phyloP scores from a whole-genome alignment of 2,329 filamentous ascomycete genomes.

The Penicillium sp. region DNA sequence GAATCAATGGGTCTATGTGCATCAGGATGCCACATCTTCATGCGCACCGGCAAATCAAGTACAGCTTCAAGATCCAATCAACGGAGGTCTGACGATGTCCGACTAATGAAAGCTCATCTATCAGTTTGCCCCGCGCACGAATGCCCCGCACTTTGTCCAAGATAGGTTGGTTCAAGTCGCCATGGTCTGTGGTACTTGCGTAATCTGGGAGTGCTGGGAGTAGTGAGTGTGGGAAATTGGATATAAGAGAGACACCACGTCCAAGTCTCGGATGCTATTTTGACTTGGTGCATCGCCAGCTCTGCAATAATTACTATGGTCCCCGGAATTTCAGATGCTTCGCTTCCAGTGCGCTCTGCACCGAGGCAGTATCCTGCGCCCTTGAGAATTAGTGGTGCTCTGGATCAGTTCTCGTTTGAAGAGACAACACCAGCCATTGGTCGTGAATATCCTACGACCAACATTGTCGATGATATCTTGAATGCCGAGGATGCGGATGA shows the following conservation, averaged over 20 bases:
- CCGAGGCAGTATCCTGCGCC: conserved; percentile 13
- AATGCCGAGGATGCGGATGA: conserved; percentile 62
- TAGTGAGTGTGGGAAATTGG: not conserved
- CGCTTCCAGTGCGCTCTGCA: conserved; percentile 9
- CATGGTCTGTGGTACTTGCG: not conserved
- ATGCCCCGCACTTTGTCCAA: not conserved
- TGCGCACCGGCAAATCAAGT: not conserved
- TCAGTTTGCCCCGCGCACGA: not conserved
- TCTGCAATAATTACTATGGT: conserved; percentile 3
- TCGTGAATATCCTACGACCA: conserved; percentile 40
- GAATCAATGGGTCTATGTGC: not conserved
- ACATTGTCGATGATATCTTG: conserved; percentile 52
- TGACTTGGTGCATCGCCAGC: not conserved
- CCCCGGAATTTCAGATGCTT: conserved; percentile 3
- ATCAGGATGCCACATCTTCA: not conserved
- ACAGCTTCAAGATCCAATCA: not conserved
- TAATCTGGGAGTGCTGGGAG: not conserved
- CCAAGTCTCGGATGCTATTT: not conserved
- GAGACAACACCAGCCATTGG: conserved; percentile 46
- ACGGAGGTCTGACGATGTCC: not conserved
- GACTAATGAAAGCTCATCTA: not conserved
- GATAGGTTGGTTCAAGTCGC: not conserved
- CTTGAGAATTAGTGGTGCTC: conserved; percentile 34
- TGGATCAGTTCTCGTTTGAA: conserved; percentile 43
- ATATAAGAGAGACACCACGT: not conserved